Conservation (phyloP, 371 early-diverging fungal species). For the Mucor irregularis region DNA sequence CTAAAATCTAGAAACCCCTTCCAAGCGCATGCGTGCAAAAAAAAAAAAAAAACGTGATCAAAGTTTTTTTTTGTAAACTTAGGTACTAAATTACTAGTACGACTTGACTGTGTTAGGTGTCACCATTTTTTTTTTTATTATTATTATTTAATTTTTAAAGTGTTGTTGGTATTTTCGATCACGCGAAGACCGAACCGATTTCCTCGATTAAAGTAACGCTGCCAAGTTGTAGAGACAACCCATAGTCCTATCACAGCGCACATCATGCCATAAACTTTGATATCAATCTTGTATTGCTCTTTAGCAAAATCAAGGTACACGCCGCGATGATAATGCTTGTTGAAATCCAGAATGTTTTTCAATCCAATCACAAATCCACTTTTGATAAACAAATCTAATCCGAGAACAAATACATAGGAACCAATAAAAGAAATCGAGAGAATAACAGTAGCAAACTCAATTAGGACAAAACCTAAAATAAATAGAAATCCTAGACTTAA, state of each 20-base stretch:
- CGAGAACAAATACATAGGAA: conserved; percentile 26
- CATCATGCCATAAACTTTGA: conserved; percentile 13
- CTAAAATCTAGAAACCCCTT: no score
- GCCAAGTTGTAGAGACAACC: conserved; percentile 10
- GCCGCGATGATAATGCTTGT: no score
- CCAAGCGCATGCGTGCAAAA: no score
- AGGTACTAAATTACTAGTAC: no score
- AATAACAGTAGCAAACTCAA: conserved; percentile 28
- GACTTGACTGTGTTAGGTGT: not conserved
- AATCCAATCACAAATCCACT: conserved; percentile 16
- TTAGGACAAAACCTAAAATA: not conserved
- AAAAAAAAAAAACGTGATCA: no score
- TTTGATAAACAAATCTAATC: conserved; percentile 27
- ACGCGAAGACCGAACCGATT: conserved; percentile 31
- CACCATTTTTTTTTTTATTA: not conserved
- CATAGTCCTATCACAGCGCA: conserved; percentile 23
- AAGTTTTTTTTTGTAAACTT: no score
- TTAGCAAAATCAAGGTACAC: no score
- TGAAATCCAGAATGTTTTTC: conserved; percentile 20
- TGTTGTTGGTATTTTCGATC: conserved; percentile 15
- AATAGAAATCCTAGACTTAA: conserved; percentile 12
- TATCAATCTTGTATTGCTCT: not conserved
- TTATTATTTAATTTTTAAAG: not conserved
- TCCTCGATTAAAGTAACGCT: conserved; percentile 22
- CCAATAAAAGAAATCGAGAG: conserved; percentile 33